Percentiles rank a stretch among this genome's conserved stretches.
phyloP scores from a whole-genome alignment of 2,329 filamentous ascomycete species.

The Epichloe hybrida region DNA sequence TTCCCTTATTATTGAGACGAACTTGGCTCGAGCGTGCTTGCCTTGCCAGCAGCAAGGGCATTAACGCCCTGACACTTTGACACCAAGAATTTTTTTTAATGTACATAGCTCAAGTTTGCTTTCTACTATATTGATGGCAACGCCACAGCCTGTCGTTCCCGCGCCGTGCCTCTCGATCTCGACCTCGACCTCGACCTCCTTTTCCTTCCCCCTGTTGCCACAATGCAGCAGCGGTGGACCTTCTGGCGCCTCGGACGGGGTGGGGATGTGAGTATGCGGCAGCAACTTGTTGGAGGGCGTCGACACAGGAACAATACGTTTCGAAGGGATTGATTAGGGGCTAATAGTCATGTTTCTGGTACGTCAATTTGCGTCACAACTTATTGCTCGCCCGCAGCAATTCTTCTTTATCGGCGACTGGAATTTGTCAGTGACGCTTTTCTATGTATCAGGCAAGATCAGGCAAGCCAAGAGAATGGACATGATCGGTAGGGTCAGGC shows the following conservation, averaged over 20 bases:
- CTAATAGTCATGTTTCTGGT: too few relatives aligned
- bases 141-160: too few relatives aligned
- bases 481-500: too few relatives aligned
- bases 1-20: not conserved
- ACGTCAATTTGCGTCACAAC: too few relatives aligned
- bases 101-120: not conserved
- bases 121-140: not conserved
- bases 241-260: not conserved
- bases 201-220: not conserved
- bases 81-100: too few relatives aligned
- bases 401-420: not conserved
- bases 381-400: not conserved
- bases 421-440: too few relatives aligned
- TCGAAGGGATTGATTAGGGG: too few relatives aligned
- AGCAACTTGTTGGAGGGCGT: too few relatives aligned
- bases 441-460: too few relatives aligned
- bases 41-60: not conserved
- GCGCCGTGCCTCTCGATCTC: not conserved
- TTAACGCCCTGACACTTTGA: too few relatives aligned
- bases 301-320: too few relatives aligned
- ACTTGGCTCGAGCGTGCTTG: slow-evolving; percentile 5
- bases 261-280: not conserved
- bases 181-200: not conserved
- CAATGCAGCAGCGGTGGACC: not conserved
- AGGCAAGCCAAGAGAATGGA: too few relatives aligned